Conservation (phyloP, 257 asterid genomes). For the Craterostigma plantagineum region DNA sequence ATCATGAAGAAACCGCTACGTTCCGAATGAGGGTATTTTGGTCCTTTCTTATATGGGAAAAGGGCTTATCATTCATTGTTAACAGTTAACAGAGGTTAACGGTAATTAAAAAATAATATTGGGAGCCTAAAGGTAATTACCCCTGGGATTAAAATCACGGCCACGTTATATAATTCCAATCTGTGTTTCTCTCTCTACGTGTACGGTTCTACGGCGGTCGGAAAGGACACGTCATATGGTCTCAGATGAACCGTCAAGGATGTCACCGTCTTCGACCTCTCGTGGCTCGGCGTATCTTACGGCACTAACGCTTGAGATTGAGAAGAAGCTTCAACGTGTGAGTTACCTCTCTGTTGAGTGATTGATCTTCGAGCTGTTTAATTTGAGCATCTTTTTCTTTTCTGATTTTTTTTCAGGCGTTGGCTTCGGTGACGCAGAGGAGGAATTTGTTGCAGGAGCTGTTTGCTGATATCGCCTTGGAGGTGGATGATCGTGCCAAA, state of each 20-base stretch:
- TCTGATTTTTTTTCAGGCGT: conserved; percentile 32
- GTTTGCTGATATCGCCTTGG: conserved; percentile 85
- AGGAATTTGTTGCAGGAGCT: conserved; percentile 69
- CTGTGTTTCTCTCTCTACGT: too few relatives aligned
- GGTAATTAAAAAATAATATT: too few relatives aligned
- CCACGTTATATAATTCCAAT: too few relatives aligned
- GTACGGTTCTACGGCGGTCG: too few relatives aligned
- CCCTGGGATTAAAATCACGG: too few relatives aligned
- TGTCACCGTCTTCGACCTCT: conserved; percentile 40
- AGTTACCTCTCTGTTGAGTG: conserved; percentile 4
- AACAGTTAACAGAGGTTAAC: too few relatives aligned
- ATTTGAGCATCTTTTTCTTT: neutral
- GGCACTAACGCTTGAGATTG: conserved; percentile 75
- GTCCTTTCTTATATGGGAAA: too few relatives aligned
- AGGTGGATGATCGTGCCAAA: conserved; percentile 91
- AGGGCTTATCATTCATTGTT: too few relatives aligned
- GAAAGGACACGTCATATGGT: too few relatives aligned
- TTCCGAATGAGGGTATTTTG: too few relatives aligned
- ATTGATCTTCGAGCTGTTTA: neutral
- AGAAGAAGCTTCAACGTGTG: conserved; percentile 91
- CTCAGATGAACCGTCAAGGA: conserved; percentile 14
- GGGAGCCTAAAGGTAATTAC: too few relatives aligned
- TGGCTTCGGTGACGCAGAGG: conserved; percentile 66
- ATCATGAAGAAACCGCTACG: too few relatives aligned
- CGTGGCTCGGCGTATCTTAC: conserved; percentile 67